These are phyloP conservation scores for Medicago lupulina DNA, from an alignment of 306 rosid species.

Conservation along the genomic window DNA sequence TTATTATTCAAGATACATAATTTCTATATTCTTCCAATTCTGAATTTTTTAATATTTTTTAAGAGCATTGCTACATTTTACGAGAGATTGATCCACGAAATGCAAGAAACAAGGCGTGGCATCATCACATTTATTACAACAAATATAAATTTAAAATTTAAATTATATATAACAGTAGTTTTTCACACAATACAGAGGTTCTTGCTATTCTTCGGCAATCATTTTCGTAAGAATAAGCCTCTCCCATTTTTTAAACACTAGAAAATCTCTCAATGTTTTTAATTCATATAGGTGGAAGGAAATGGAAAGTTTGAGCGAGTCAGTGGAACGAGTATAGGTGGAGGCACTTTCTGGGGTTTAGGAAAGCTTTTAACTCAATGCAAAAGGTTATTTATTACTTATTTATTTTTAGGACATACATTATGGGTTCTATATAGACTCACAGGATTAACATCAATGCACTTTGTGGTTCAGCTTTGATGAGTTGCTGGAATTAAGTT, in stretches of 20 bases:
- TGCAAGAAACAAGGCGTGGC: too few species aligned
- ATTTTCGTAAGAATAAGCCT: too few species aligned
- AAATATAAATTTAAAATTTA: too few species aligned
- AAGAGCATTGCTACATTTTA: neutral
- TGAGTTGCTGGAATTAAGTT: slow-evolving; percentile 92
- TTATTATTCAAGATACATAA: slow-evolving; percentile 34
- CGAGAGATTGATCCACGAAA: too few species aligned
- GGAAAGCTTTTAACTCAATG: slow-evolving; percentile 92
- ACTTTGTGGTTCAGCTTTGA: slow-evolving; percentile 72
- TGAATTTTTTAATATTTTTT: slow-evolving; percentile 20
- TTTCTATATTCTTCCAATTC: slow-evolving; percentile 39
- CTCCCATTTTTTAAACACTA: neutral
- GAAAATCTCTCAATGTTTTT: slow-evolving; percentile 36
- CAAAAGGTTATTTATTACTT: slow-evolving; percentile 62
- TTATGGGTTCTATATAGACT: slow-evolving; percentile 32
- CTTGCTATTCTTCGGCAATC: too few species aligned
- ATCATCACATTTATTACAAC: too few species aligned
- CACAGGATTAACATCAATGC: slow-evolving; percentile 23
- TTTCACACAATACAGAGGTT: too few species aligned
- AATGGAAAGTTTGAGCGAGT: slow-evolving; percentile 91
- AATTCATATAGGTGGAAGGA: slow-evolving; percentile 76
- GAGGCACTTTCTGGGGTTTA: slow-evolving; percentile 98
- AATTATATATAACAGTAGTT: too few species aligned
- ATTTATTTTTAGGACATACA: neutral
- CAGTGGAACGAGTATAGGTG: slow-evolving; percentile 96